Conservation (phyloP, 2,329 filamentous ascomycete genomes). For the Cladophialophora immunda region DNA sequence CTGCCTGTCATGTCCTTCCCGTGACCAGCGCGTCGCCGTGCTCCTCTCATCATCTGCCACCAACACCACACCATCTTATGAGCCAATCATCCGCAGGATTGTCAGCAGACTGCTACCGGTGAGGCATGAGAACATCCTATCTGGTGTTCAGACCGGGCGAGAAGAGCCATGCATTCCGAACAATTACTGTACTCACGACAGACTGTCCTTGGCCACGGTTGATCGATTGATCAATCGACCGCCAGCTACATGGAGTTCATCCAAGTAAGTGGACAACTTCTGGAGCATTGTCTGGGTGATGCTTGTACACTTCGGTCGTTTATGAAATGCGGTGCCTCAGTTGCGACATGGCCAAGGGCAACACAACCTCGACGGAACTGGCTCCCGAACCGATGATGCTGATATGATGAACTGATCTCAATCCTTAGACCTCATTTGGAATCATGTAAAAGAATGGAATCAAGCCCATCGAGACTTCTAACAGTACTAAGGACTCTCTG, state of each 20-base stretch:
- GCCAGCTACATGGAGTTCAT: background rate
- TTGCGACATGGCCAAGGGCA: background rate
- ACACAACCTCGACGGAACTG: background rate
- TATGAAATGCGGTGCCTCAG: background rate
- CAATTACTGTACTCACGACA: background rate
- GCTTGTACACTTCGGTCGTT: background rate
- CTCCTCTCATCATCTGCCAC: constrained; percentile 4
- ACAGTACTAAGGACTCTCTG: background rate
- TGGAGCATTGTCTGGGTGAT: background rate
- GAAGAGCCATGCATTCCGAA: too few relatives aligned
- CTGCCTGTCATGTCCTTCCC: constrained; percentile 15
- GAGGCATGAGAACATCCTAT: background rate
- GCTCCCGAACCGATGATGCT: constrained; percentile 13
- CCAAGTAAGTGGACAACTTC: background rate
- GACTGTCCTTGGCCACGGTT: background rate
- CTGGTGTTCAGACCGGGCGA: background rate
- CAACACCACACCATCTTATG: background rate
- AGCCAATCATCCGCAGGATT: background rate
- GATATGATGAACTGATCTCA: constrained; percentile 4
- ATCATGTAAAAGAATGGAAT: background rate
- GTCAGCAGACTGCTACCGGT: background rate
- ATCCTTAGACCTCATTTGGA: background rate
- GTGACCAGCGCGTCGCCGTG: constrained; percentile 16
- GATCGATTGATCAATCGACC: background rate
- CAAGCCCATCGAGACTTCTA: background rate